Base-by-base conservation (phyloP, 768 basidiomycete genomes). In the Leccinum fibrillosum region DNA sequence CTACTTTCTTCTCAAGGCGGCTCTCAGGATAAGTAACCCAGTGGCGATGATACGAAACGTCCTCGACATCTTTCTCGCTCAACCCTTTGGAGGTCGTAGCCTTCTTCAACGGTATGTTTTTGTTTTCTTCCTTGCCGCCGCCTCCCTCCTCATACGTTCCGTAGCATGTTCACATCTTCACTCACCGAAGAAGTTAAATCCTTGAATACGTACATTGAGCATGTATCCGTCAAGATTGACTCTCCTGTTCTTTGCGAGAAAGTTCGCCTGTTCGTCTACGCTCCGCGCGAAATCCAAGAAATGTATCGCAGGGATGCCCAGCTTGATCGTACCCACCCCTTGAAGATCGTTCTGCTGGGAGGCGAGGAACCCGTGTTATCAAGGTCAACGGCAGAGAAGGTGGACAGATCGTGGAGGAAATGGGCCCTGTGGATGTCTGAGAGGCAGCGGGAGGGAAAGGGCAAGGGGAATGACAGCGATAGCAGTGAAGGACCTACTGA, bases 111-210 rank as follows among this genome's bases (percentile, higher is more conserved):
- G 92, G 93, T 90, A 60, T 50, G 76, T 60, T 35, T 32, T 30
- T 26, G 15, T 26, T 48, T 39, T 47, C 54, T 28, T 25, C 4
- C 11, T 5, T 19, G 10, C 19, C 12, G 0, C 30, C 32, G 3
- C 30, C 15, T 30, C n/a, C 26, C 52, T 67, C 56, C 52, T 67
- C 56, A 66, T 45, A 25, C 26, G 15, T 47, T 50, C 12, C 30
- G 34, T 64, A 94, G 94, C 49, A 97, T 99, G 94, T 99, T 98
- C 76, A 94, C 93, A 1, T 89, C 90, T 62, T 93, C 92, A 1
- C 74, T 99, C 51, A 82, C 85, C 5, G 97, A 98, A 72, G 97
- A 98, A 72, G 90, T 91, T 44, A 88, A 86, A 60, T 80, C 81
- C 1, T 75, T 99, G 28, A 85, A 90, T 72, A 91, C 89, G 52